Evolutionary conservation across 2,329 filamentous ascomycete genomes (phyloP), one percentile per base, ranked within the genome.

Genomic region (Fusarium nygamai): DNA sequence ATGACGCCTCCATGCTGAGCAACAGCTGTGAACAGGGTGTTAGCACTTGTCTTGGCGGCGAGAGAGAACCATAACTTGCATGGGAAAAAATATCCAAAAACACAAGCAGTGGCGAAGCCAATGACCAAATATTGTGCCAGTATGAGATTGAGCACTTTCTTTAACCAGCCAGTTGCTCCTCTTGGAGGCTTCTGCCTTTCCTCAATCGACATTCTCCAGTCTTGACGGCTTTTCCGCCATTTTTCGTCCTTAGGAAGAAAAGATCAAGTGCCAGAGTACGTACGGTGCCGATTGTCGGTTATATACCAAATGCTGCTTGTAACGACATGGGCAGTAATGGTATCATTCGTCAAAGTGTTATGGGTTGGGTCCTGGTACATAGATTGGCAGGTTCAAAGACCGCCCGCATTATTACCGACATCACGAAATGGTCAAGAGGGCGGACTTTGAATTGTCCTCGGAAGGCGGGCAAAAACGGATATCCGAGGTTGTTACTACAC

Each of bases 121-220:
- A 92, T 86, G 24, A 93, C 84, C 64, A 93, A 88, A 89, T 91
- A 93, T 82, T 93, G 91, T 63, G 88, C 86, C 57, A 84, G 80
- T 53, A 89, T 56, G 64, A 88, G 81, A 68, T 71, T 68, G 56
- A 60, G 61, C 17, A 70, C 64, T 43, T 70, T 78, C 60, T 73
- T 78, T 5, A 61, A 60, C 69, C 77, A 71, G 36, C 44, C 60
- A 33, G 61, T 43, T 13, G 53, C 31, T 31, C 69, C 48, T 51
- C 27, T 51, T 38, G 33, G 51, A 50, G 56, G 39, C 39, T 63
- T 61, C 41, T 74, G 38, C 57, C 64, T 71, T 67, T 71, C 70
- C n/a, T 65, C 38, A 39, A 54, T 63, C 31, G 72, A 67, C 76
- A 78, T 78, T 63, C 31, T 64, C 41, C 53, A 62, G 16, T 48